Percentiles rank a stretch among this genome's conserved stretches.
phyloP scores from a whole-genome alignment of 192 early-diverging fungal species.

The Dissophora ornata region DNA sequence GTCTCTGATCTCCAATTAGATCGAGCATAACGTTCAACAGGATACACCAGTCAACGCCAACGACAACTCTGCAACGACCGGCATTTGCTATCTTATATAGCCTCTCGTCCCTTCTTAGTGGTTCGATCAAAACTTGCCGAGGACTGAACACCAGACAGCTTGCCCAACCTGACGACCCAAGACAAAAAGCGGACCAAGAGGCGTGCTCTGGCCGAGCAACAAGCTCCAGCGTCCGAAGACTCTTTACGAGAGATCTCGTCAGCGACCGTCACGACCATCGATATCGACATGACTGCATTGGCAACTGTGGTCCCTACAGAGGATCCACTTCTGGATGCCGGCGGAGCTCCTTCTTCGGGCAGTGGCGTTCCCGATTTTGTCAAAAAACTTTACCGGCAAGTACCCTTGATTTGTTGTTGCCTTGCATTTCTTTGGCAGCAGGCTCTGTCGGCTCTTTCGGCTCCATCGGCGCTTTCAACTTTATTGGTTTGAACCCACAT shows the following conservation, averaged over 20 bases:
- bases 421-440: conserved; percentile 1
- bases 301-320: conserved; percentile 6
- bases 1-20: no score
- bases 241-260: conserved; percentile 1
- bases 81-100: no score
- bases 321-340: conserved; percentile 12
- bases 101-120: no score
- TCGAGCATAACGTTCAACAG: no score
- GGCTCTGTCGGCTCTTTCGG: no score
- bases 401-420: background rate
- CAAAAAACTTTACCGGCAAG: conserved; percentile 59
- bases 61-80: no score
- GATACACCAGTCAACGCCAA: no score
- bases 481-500: no score
- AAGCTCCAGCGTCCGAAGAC: background rate
- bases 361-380: conserved; percentile 62
- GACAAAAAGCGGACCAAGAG: conserved; percentile 50
- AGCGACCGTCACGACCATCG: background rate
- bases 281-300: conserved; percentile 21
- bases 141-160: background rate
- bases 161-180: conserved; percentile 49
- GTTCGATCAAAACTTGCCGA: no score
- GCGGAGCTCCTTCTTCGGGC: background rate
- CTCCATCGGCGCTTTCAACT: no score
- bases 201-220: conserved; percentile 41